Evolutionary conservation across 2,329 filamentous ascomycete genomes (phyloP), one percentile per base, ranked within the genome.

Genomic region (Trichoderma sp.): DNA sequence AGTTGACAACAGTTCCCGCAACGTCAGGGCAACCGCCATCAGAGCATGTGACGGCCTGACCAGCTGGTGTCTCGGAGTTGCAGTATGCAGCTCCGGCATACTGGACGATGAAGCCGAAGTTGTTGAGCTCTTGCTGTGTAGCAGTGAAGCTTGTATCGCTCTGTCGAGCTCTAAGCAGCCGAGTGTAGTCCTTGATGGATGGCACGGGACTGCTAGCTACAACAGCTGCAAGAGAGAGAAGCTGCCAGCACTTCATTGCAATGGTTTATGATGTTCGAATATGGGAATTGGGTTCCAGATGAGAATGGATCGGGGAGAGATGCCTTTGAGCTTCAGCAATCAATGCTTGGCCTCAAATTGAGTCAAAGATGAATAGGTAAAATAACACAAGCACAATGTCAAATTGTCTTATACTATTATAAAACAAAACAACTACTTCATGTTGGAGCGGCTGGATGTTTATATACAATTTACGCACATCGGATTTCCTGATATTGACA

Each of bases 41-140:
- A n/a, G 76, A 62, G 78, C 88, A 90, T 47, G 77, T 78, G 24
- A 89, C 75, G 18, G 74, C 60, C 9, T 81, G 74, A 34, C 85
- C 85, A 1, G 81, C 74, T 2, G 78, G 51, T 12, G 76, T 79
- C 3, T 83, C 77, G 66, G 78, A 82, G 78, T 89, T 89, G 81
- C 88, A 90, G 78, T 88, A 88, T 3, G 84, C 81, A 4, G 87
- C 85, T 2, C 81, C 83, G 4, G 87, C 80, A 74, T 87, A 87
- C 78, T 89, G 83, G 34, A 83, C 81, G 74, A 83, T 89, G 76
- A 86, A 85, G 65, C 82, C 76, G 73, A 89, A 80, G 71, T 80
- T 81, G 72, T 75, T 73, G 15, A 85, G 76, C 36, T 84, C 77
- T 51, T 11, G 76, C 72, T 3, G 74, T 7, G 80, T 80, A 18